Percentiles rank a stretch among this genome's conserved stretches.
Conservation (phyloP, 768 basidiomycete genomes). For the Boletus eberwhitei region DNA sequence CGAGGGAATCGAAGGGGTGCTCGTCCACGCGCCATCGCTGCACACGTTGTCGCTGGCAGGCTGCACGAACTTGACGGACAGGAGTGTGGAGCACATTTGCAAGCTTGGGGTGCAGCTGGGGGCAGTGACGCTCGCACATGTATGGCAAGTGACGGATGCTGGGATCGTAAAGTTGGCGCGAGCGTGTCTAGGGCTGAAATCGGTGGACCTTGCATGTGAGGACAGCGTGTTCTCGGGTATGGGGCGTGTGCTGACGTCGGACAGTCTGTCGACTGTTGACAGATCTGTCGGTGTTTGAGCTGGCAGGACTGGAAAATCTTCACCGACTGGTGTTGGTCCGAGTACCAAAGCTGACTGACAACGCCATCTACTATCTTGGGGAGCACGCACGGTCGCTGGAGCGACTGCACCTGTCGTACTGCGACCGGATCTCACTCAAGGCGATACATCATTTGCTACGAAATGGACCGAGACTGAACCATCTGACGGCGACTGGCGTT, state of each 20-base stretch:
- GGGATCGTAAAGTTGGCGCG: slow-evolving; percentile 67
- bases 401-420: slow-evolving; percentile 83
- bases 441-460: slow-evolving; percentile 70
- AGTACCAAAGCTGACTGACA: slow-evolving; percentile 80
- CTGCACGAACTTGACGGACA: slow-evolving; percentile 73
- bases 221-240: slow-evolving; percentile 14
- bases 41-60: slow-evolving; percentile 75
- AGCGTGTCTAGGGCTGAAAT: slow-evolving; percentile 68
- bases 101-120: slow-evolving; percentile 74
- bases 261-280: slow-evolving; percentile 80
- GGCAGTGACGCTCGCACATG: slow-evolving; percentile 76
- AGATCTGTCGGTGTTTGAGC: slow-evolving; percentile 80
- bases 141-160: slow-evolving; percentile 74
- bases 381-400: slow-evolving; percentile 70
- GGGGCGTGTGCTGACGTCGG: slow-evolving; percentile 12
- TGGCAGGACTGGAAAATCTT: slow-evolving; percentile 65
- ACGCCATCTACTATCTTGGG: slow-evolving; percentile 73
- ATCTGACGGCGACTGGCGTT: slow-evolving; percentile 79
- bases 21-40: slow-evolving; percentile 72
- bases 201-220: slow-evolving; percentile 87
- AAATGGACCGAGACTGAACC: slow-evolving; percentile 56
- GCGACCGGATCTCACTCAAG: slow-evolving; percentile 73
- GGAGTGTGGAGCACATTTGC: slow-evolving; percentile 61
- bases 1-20: slow-evolving; percentile 68
- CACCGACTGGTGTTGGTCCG: slow-evolving; percentile 78